phyloP scores from a whole-genome alignment of 805 yeast genomes.

The Kazachstania martiniae region DNA sequence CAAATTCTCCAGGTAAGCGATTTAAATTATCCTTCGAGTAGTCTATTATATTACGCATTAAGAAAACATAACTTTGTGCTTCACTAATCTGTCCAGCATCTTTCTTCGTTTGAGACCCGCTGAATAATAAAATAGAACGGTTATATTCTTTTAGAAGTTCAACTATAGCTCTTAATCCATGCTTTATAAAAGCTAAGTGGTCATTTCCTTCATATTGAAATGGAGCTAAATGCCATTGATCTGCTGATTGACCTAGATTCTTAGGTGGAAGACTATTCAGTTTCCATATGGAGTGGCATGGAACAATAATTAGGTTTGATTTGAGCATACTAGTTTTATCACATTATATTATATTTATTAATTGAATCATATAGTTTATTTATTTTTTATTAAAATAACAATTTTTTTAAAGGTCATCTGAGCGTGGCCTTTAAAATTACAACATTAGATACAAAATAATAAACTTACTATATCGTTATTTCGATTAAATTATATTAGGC shows the following conservation, averaged over 20 bases:
- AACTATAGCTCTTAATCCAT: constrained; percentile 38
- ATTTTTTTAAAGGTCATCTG: too few species aligned
- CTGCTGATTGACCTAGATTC: constrained; percentile 34
- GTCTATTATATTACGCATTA: constrained; percentile 29
- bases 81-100: constrained; percentile 48
- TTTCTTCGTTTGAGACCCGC: constrained; percentile 67
- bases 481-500: too few species aligned
- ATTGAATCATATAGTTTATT: background rate
- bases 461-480: too few species aligned
- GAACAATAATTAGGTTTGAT: constrained; percentile 36
- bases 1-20: constrained; percentile 1
- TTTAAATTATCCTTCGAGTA: background rate
- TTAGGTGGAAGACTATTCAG: constrained; percentile 1
- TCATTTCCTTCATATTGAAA: constrained; percentile 65
- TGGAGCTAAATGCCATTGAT: constrained; percentile 57
- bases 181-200: constrained; percentile 54
- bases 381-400: too few species aligned
- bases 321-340: constrained; percentile 2
- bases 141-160: constrained; percentile 24
- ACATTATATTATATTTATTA: background rate
- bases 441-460: too few species aligned
- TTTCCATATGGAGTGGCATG: constrained; percentile 60
- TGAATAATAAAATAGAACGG: constrained; percentile 32
- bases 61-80: constrained; percentile 42
- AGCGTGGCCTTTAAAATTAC: too few species aligned